Base-by-base conservation (phyloP, 257 asterid species). In the Gentiana dahurica region DNA sequence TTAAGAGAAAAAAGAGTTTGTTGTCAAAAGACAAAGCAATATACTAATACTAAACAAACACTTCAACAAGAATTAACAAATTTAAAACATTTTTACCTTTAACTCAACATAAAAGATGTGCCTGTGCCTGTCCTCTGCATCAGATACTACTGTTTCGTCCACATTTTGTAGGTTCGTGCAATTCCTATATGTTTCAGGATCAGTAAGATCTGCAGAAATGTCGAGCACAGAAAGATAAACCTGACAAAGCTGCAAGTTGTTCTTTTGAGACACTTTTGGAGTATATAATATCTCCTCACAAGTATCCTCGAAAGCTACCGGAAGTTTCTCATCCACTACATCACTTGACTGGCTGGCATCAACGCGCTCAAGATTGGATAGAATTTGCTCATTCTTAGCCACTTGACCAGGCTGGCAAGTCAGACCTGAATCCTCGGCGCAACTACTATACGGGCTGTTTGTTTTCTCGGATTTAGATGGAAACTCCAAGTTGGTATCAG, bases 141-240 rank as follows among this genome's bases (percentile, higher is more conserved):
- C 77, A 71, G 75, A 71, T 11, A 60, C 51, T 49, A 57, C 54
- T 61, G 39, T 64, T 65, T 72, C 73, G 59, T 80, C 85, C 68
- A 70, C 43, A 64, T 50, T 71, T 65, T 68, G 59, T 62, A 85
- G 64, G 71, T 67, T 74, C n/a, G 79, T 34, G 75, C 95, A 87
- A 79, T 78, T 77, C 62, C 60, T 52, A 64, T 73, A 75, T 73
- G 88, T 60, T 63, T 81, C 95, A 34, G 86, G 85, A 39, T 85
- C 94, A 60, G 82, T 39, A 71, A 92, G 99, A 62, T 83, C 97
- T 1, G 73, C 78, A 54, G 99, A 92, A 54, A 92, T 77, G 75
- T 92, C 95, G 49, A 92, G 89, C 76, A 77, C 86, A 56, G 89
- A 77, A 34, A 92, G 79, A 77, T 88, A 92, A 68, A 72, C 65